Evolutionary conservation across 305 asterid genomes (phyloP).

Genomic region (Coffea humblotiana): DNA sequence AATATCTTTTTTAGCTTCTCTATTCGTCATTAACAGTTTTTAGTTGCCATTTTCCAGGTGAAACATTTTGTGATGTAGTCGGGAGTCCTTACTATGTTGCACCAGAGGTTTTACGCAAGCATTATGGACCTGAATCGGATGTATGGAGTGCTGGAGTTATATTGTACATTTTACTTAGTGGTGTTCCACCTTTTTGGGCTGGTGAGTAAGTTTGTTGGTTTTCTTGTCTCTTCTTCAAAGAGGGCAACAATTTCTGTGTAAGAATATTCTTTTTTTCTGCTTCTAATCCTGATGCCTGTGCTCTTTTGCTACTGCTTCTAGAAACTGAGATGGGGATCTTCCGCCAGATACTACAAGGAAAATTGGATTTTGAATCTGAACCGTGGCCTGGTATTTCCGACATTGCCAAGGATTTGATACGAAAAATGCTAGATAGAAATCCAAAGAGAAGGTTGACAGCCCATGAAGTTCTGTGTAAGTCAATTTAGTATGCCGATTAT

Average conservation of each 20-base stretch:
- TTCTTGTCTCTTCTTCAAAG: slow-evolving; percentile 7
- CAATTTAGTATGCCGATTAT: neutral
- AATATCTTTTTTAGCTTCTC: neutral
- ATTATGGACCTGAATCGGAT: slow-evolving; percentile 89
- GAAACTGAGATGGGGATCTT: slow-evolving; percentile 98
- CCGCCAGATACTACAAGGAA: slow-evolving; percentile 81
- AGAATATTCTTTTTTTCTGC: slow-evolving; percentile 13
- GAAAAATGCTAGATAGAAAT: slow-evolving; percentile 79
- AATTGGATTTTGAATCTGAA: slow-evolving; percentile 82
- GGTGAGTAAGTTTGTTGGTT: slow-evolving; percentile 39
- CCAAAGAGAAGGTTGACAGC: slow-evolving; percentile 85
- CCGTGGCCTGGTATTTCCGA: slow-evolving; percentile 97
- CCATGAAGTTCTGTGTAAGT: slow-evolving; percentile 92
- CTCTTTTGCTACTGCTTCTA: slow-evolving; percentile 33
- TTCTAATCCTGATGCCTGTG: slow-evolving; percentile 25
- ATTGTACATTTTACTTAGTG: slow-evolving; percentile 87
- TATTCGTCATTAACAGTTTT: slow-evolving; percentile 11
- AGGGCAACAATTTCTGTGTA: neutral
- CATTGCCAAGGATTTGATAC: slow-evolving; percentile 80
- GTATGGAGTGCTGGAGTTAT: slow-evolving; percentile 99
- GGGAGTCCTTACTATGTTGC: slow-evolving; percentile 99
- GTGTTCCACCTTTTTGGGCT: slow-evolving; percentile 98
- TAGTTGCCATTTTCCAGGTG: slow-evolving; percentile 43
- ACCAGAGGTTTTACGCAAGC: slow-evolving; percentile 88
- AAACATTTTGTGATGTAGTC: slow-evolving; percentile 77